phyloP scores from a whole-genome alignment of 2,329 filamentous ascomycete genomes.

The Catunica adiposa region DNA sequence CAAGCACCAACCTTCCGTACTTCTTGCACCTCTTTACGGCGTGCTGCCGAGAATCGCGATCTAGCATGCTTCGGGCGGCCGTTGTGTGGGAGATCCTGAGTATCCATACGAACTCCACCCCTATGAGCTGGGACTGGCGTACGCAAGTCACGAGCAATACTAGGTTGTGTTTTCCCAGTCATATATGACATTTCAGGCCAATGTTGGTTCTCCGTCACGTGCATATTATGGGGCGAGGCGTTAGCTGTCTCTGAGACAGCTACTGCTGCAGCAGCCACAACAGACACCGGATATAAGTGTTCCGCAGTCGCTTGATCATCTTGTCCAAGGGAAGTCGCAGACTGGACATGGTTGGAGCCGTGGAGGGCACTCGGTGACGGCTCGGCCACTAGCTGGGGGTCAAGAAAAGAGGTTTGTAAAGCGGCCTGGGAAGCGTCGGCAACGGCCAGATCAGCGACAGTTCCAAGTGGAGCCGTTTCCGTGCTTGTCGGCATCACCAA shows the following conservation, averaged over 20 bases:
- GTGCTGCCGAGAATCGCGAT: slow-evolving; percentile 38
- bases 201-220: slow-evolving; percentile 17
- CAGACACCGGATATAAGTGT: slow-evolving; percentile 17
- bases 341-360: neutral
- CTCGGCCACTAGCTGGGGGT: slow-evolving; percentile 28
- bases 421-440: slow-evolving; percentile 35
- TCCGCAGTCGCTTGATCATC: slow-evolving; percentile 2
- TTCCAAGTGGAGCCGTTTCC: slow-evolving; percentile 3
- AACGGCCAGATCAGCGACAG: neutral
- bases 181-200: slow-evolving; percentile 40
- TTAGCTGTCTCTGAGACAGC: slow-evolving; percentile 18
- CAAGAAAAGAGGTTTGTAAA: slow-evolving; percentile 36
- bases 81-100: slow-evolving; percentile 26
- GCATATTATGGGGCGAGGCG: slow-evolving; percentile 15
- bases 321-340: neutral
- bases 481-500: slow-evolving; percentile 2
- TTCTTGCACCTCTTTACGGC: slow-evolving; percentile 49
- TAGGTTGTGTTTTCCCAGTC: slow-evolving; percentile 19
- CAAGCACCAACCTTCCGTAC: slow-evolving; percentile 49
- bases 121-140: slow-evolving; percentile 22
- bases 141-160: slow-evolving; percentile 14
- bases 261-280: slow-evolving; percentile 19
- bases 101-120: slow-evolving; percentile 39
- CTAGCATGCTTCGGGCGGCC: slow-evolving; percentile 37
- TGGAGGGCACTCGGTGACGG: slow-evolving; percentile 2